Base-by-base conservation (phyloP, 176 grass and related monocot species). In the Phoenix roebelenii region DNA sequence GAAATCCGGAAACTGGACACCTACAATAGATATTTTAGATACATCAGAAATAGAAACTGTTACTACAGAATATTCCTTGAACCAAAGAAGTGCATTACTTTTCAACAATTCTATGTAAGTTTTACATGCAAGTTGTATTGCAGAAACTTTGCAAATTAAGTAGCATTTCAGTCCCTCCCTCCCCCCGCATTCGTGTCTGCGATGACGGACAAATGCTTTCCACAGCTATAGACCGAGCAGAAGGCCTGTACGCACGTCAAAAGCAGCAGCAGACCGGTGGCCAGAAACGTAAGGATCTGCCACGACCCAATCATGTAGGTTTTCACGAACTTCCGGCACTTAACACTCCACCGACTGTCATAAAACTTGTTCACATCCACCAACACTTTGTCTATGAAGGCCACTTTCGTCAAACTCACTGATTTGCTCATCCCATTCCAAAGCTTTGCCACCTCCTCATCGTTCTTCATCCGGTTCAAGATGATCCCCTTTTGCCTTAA, bases 231-330 rank as follows among this genome's bases (percentile, higher is more conserved):
- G 1, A 95, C 77, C 4, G 90, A 95, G 55, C 90, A 89, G 60
- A 95, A 89, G 0, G 90, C 82, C 65, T 95, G 85, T 20, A 95
- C 69, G 52, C 79, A 83, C 16, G 82, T 95, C 64, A 95, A 77
- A 18, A 95, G 50, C 48, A 95, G 69, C 85, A 95, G 68, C 23
- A 86, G 3, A 71, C 86, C 54, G 14, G 85, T 85, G n/a, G 85
- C 90, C 16, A 89, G 23, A 72, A 95, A 83, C 1, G 90, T 89
- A 58, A 95, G 77, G 60, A 95, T 69, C 78, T 95, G 85, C 90
- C 90, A 95, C 2, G 90, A 95, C 7, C 76, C 79, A 76, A 95
- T 89, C 26, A 95, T 82, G 26, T 95, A 95, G 49, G 77, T 86
- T 28, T 79, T 71, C 90, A 86, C 81, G 59, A 95, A 95, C 57